Evolutionary conservation across 2,329 filamentous ascomycete genomes (phyloP).

Genomic region (Ophiocordyceps australis): DNA sequence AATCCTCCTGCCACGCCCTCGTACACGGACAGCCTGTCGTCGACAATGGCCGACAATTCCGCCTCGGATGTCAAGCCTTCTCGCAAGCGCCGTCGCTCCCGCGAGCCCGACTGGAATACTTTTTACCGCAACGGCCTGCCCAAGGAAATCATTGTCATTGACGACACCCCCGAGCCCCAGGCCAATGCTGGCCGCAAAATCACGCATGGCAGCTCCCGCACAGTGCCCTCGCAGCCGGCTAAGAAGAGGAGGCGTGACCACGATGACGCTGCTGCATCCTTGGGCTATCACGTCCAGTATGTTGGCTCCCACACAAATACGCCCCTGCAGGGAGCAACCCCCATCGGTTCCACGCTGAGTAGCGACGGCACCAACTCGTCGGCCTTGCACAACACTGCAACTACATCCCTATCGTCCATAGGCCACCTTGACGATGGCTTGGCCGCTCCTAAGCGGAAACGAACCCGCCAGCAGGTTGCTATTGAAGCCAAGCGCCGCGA

Average conservation of each 20-base stretch:
- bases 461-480: slow-evolving; percentile 64
- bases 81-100: slow-evolving; percentile 37
- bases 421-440: slow-evolving; percentile 45
- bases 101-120: slow-evolving; percentile 57
- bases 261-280: slow-evolving; percentile 31
- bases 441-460: slow-evolving; percentile 78
- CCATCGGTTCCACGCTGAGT: slow-evolving; percentile 54
- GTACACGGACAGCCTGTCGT: no score
- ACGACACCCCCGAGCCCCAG: slow-evolving; percentile 48
- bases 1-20: slow-evolving; percentile 5
- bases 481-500: slow-evolving; percentile 70
- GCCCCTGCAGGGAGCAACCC: slow-evolving; percentile 46
- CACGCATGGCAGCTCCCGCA: slow-evolving; percentile 12
- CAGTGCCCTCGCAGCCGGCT: slow-evolving; percentile 29
- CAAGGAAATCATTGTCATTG: slow-evolving; percentile 73
- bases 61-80: slow-evolving; percentile 11
- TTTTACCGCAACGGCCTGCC: slow-evolving; percentile 75
- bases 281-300: slow-evolving; percentile 54
- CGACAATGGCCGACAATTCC: slow-evolving; percentile 8
- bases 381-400: slow-evolving; percentile 66
- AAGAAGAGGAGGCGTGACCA: slow-evolving; percentile 60
- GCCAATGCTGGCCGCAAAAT: slow-evolving; percentile 21
- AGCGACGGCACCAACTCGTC: slow-evolving; percentile 76
- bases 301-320: slow-evolving; percentile 56
- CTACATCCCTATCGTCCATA: slow-evolving; percentile 56